Percentiles rank a stretch among this genome's conserved stretches.
These are phyloP conservation scores for Coemansia pectinata DNA, from an alignment of 192 early-diverging fungal genomes.

Conservation along the genomic window DNA sequence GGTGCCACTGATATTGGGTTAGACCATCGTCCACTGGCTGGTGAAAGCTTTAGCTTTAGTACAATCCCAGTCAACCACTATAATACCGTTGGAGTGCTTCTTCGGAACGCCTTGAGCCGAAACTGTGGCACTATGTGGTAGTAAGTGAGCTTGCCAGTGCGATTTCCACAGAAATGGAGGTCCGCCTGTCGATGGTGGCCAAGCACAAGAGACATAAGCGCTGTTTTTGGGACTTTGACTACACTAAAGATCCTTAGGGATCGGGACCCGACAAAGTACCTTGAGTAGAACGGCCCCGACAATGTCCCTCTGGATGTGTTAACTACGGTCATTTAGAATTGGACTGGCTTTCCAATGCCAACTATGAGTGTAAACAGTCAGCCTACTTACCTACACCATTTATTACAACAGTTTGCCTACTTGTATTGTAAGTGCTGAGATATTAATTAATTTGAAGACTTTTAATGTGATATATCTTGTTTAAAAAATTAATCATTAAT, in stretches of 20 bases:
- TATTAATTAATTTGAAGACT: too few species aligned
- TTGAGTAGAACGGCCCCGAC: too few species aligned
- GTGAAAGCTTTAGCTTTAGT: background rate
- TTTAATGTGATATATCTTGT: too few species aligned
- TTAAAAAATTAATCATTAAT: too few species aligned
- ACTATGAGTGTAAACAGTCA: background rate
- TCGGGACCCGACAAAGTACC: too few species aligned
- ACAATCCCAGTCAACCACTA: background rate
- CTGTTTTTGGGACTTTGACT: background rate
- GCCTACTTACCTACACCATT: too few species aligned
- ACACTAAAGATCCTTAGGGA: background rate
- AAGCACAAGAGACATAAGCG: background rate
- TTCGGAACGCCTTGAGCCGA: too few species aligned
- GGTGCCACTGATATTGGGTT: background rate
- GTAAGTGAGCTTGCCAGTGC: background rate
- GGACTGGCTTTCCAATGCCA: background rate
- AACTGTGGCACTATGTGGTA: background rate
- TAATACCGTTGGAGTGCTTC: background rate
- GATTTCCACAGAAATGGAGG: background rate
- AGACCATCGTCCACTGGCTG: background rate
- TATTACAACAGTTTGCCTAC: too few species aligned
- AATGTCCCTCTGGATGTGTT: background rate
- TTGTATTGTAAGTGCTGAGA: too few species aligned
- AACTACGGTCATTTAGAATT: background rate
- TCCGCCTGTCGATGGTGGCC: background rate